Evolutionary conservation across 1,139 yeast genomes (phyloP), one percentile per base, ranked within the genome.

Genomic region (Hemisphaericaspora xylanilytica): DNA sequence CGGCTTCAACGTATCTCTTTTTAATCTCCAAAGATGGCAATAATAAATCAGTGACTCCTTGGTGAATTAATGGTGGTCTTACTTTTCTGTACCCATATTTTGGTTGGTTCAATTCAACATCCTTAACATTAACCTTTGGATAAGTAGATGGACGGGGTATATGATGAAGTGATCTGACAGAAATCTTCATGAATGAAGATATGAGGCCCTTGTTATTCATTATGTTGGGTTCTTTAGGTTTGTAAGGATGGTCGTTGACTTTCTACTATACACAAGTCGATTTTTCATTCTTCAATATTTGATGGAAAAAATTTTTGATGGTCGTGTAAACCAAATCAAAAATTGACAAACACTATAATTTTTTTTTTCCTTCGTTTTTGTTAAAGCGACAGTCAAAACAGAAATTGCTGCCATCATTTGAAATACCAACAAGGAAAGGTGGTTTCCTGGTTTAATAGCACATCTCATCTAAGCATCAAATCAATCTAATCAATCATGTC

Each of bases 1-100:
- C 74, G 3, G 63, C 63, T 34, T 63, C 61, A 31, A 52, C 44
- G 50, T 71, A 71, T 44, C 55, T 52, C 33, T 58, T 52, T 45
- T 58, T 61, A 44, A 71, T 67, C 37, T 60, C 71, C 32, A 58
- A 58, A 33, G 58, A 55, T n/a, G 76, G 73, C 46, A 70, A 70
- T 32, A 71, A 51, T 7, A 72, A 65, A 43, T 68, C 66, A 11
- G 61, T 65, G 15, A 68, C 70, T 16, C 61, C 41, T 51, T 69
- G 74, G 10, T 74, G 67, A 43, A 71, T 53, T 41, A 70, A 57
- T 11, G 74, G 74, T 16, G 51, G 54, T 56, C 75, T 63, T 36
- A 57, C 60, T 45, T 53, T 65, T 50, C 74, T 59, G 51, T 62
- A 70, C 24, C 75, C 75, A 41, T 50, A 57, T 36, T 69, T 52